Evolutionary conservation across 73 alveolate genomes (phyloP), one percentile per base, ranked within the genome.

Genomic region (Stentor roeselii): DNA sequence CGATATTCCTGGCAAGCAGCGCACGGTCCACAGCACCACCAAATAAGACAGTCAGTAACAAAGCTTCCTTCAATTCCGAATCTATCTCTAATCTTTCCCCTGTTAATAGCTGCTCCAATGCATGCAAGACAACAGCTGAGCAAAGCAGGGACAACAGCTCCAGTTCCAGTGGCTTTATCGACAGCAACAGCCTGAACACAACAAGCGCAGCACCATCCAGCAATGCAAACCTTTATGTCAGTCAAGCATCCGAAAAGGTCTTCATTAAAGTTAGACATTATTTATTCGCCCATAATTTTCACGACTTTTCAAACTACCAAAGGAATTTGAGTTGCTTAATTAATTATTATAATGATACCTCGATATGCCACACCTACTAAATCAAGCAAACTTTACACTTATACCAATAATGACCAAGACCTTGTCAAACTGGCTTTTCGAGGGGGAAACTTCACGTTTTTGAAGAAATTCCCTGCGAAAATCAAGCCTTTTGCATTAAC

Each of bases 71-170:
- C 74, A 58, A 58, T 58, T 14, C n/a, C n/a, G n/a, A 58, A 21
- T 58, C n/a, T 58, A 15, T 58, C 74, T 58, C 74, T 58, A 15
- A 58, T 58, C n/a, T 58, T 58, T 58, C 74, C 74, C n/a, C 74
- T 58, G 74, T 58, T 58, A n/a, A n/a, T n/a, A n/a, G n/a, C n/a
- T n/a, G n/a, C n/a, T n/a, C n/a, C n/a, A n/a, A n/a, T n/a, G n/a
- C n/a, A n/a, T n/a, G n/a, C n/a, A n/a, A n/a, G n/a, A n/a, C n/a
- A n/a, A n/a, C n/a, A n/a, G n/a, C n/a, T n/a, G n/a, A n/a, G n/a
- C n/a, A n/a, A n/a, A n/a, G n/a, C n/a, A n/a, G n/a, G n/a, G n/a
- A n/a, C n/a, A n/a, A n/a, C n/a, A n/a, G n/a, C n/a, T n/a, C n/a
- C n/a, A n/a, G n/a, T n/a, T n/a, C n/a, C n/a, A n/a, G n/a, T n/a